Evolutionary conservation across 2,329 filamentous ascomycete species (phyloP), one percentile per base, ranked within the genome.

Genomic region (Sclerotinia glacialis): DNA sequence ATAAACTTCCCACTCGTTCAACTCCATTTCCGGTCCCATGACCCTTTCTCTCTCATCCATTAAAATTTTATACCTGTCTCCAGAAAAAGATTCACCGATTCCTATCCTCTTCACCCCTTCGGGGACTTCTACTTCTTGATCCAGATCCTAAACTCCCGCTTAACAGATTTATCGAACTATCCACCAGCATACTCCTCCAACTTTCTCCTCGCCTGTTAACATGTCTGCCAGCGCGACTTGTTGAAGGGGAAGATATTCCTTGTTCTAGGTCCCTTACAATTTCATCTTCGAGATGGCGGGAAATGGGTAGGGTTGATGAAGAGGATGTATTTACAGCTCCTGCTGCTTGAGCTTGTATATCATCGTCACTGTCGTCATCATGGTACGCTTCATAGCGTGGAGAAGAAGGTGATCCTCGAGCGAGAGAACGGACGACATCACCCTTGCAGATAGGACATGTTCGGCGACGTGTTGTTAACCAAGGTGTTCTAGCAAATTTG

Each of bases 401-500:
- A 63, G 68, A 72, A 7, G 75, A 74, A 40, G 74, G 69, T 5
- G 73, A 73, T 26, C 73, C 74, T 64, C 81, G 82, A 23, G 87
- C 84, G 70, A 92, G 78, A 11, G 85, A 88, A 40, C 85, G 82
- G 21, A 99, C 94, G 46, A 99, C 95, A 76, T 99, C 95, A 59
- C 93, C 93, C 80, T 99, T 99, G 81, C 95, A 99, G 68, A 99
- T 98, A 0, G 95, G 95, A 74, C 95, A 99, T n/a, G 95, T 99
- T 70, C 95, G 89, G 70, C 95, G 90, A 59, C 94, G 89, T 21
- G 93, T 98, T 0, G 94, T 97, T 63, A 99, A 82, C 95, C 95
- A 99, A 2, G 95, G 95, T 5, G 95, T 98, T 76, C 93, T 97
- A 59, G 5, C 23, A 34, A 42, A 16, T 50, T 21, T 53, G 56